Base-by-base conservation (phyloP, 768 basidiomycete genomes). In the Kwoniella mangroviensis region DNA sequence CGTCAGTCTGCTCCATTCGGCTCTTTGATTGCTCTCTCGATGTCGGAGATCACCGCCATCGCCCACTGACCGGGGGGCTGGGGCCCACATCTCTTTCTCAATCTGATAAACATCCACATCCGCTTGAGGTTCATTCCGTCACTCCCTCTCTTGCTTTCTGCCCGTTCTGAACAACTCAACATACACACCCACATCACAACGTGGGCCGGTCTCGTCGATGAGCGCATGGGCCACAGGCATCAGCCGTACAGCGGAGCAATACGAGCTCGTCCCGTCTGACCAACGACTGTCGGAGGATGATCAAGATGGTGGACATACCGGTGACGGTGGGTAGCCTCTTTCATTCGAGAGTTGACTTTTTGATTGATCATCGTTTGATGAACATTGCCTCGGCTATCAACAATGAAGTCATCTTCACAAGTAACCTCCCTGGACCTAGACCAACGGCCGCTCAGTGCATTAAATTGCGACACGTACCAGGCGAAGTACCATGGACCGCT, bases 401-500 rank as follows among this genome's bases (percentile, higher is more conserved):
- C 34, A 34, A 34, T 34, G 34, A 6, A 34, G 34, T 34, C 34
- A 34, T 34, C 12, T 49, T 10, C 45, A 19, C 45, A 13, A 49
- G 22, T 22, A 9, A 60, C 40, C 51, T 68, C 3, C 68, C 68
- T 21, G 68, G 63, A 42, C 69, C 69, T 3, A 2, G 3, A 9
- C 63, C 69, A 4, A 70, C 69, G 12, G 13, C 69, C 5, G n/a
- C 58, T 54, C 69, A 70, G 43, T 21, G 22, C 17, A 22, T 10
- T 19, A 54, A 12, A 26, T 58, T 72, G 4, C 56, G 67, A 5
- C 42, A 68, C 13, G 55, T 68, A 22, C 63, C 71, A 10, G 71
- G 60, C 6, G 19, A 63, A 12, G 45, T 72, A 34, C 71, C 71
- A 13, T 69, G 71, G 67, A 61, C 71, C 15, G 63, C 71, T 10